Evolutionary conservation across 306 rosid species (phyloP).

Genomic region (Lathyrus tuberosus): DNA sequence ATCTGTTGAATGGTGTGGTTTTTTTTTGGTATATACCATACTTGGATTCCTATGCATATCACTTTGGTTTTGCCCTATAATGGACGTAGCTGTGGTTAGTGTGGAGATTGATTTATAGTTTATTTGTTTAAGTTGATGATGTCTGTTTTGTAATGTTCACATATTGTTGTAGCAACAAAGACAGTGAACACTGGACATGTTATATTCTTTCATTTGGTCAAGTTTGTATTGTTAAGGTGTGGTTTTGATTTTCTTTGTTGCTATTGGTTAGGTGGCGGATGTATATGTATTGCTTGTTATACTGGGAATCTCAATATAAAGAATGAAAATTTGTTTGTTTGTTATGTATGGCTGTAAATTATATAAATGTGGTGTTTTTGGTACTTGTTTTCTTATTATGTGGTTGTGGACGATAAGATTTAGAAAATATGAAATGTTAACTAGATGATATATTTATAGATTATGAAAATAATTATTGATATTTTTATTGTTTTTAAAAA

Average conservation of each 20-base stretch:
- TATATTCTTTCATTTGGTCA: slow-evolving; percentile 72
- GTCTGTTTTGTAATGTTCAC: slow-evolving; percentile 58
- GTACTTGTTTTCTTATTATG: neutral
- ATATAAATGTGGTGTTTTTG: neutral
- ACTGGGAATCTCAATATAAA: slow-evolving; percentile 54
- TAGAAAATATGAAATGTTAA: too few relatives aligned
- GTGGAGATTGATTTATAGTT: slow-evolving; percentile 66
- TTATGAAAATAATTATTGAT: too few relatives aligned
- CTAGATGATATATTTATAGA: too few relatives aligned
- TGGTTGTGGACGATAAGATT: neutral
- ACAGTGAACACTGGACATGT: slow-evolving; percentile 55
- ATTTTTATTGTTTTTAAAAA: too few relatives aligned
- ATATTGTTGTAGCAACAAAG: slow-evolving; percentile 53
- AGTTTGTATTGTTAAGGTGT: slow-evolving; percentile 52
- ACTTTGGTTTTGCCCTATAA: slow-evolving; percentile 54
- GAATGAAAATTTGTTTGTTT: slow-evolving; percentile 66
- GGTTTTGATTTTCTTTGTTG: slow-evolving; percentile 36
- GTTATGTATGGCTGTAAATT: slow-evolving; percentile 38
- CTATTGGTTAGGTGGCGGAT: slow-evolving; percentile 56
- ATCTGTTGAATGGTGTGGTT: slow-evolving; percentile 58
- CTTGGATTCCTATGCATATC: slow-evolving; percentile 52
- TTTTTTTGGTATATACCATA: slow-evolving; percentile 51
- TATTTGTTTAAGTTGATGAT: slow-evolving; percentile 49
- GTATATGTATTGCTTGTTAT: slow-evolving; percentile 68
- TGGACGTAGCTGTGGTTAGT: slow-evolving; percentile 60